phyloP scores from a whole-genome alignment of 805 yeast species.

The Schwanniomyces vanrijiae region DNA sequence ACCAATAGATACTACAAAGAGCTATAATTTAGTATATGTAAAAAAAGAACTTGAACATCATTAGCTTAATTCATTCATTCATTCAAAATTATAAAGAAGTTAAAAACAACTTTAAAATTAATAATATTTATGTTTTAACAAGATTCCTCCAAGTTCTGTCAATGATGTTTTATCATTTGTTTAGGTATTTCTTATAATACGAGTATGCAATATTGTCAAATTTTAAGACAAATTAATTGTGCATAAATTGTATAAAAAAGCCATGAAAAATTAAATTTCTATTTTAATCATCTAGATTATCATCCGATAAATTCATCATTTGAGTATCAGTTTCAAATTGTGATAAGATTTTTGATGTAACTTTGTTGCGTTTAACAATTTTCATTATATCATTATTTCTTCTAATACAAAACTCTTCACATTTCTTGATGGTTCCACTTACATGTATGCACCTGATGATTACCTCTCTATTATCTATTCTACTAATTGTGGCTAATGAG shows the following conservation, averaged over 20 bases:
- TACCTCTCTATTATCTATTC: constrained; percentile 48
- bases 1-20: no score
- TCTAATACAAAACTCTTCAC: constrained; percentile 66
- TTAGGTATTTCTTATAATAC: no score
- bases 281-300: constrained; percentile 1
- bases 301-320: constrained; percentile 5
- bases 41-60: no score
- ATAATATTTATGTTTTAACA: no score
- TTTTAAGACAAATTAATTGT: no score
- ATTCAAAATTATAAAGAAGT: no score
- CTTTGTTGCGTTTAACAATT: constrained; percentile 10
- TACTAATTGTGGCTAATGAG: constrained; percentile 58
- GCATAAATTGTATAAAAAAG: background rate
- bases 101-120: no score
- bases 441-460: constrained; percentile 65
- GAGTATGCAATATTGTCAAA: no score
- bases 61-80: no score
- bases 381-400: constrained; percentile 42
- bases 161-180: no score
- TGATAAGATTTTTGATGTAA: background rate
- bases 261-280: background rate
- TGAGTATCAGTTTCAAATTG: constrained; percentile 7
- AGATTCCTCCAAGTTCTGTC: no score
- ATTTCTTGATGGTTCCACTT: constrained; percentile 85
- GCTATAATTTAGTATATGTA: no score